Conservation (phyloP, 441 rosid genomes). For the Erodium trifolium region DNA sequence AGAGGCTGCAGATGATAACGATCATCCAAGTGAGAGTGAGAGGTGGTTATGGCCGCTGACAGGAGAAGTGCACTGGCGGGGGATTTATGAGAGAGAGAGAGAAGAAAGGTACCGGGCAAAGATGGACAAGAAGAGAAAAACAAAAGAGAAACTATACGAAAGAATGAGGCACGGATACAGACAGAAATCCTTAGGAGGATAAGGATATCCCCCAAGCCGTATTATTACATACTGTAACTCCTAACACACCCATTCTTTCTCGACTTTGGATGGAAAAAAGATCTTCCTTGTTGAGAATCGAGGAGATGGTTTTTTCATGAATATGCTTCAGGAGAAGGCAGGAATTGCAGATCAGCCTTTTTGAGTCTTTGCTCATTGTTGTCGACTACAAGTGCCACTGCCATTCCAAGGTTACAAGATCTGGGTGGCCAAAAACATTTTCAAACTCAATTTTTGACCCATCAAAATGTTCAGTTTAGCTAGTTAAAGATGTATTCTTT, state of each 20-base stretch:
- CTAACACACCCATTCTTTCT: constrained; percentile 3
- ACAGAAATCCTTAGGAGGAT: constrained; percentile 77
- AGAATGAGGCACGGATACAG: constrained; percentile 65
- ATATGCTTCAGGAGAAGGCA: no score
- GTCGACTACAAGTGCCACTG: constrained; percentile 1
- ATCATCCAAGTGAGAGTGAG: constrained; percentile 43
- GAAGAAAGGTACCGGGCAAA: constrained; percentile 82
- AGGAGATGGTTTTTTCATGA: neutral
- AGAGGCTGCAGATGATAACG: constrained; percentile 91
- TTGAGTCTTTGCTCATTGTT: neutral
- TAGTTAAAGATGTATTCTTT: constrained; percentile 21
- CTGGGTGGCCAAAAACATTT: constrained; percentile 7
- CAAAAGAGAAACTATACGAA: constrained; percentile 58
- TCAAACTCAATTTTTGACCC: constrained; percentile 22
- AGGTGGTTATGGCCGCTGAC: constrained; percentile 92
- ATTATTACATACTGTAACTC: constrained; percentile 1
- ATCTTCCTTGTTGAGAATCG: constrained; percentile 12
- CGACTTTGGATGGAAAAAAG: constrained; percentile 3
- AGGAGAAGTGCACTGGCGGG: constrained; percentile 98
- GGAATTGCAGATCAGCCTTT: neutral
- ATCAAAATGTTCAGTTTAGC: constrained; percentile 17
- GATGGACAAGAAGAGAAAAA: constrained; percentile 97
- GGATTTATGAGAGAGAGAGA: constrained; percentile 88
- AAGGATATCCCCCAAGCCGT: constrained; percentile 12
- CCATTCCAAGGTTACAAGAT: constrained; percentile 10